phyloP scores from a whole-genome alignment of 768 basidiomycete genomes.

The Lactarius deliciosus region DNA sequence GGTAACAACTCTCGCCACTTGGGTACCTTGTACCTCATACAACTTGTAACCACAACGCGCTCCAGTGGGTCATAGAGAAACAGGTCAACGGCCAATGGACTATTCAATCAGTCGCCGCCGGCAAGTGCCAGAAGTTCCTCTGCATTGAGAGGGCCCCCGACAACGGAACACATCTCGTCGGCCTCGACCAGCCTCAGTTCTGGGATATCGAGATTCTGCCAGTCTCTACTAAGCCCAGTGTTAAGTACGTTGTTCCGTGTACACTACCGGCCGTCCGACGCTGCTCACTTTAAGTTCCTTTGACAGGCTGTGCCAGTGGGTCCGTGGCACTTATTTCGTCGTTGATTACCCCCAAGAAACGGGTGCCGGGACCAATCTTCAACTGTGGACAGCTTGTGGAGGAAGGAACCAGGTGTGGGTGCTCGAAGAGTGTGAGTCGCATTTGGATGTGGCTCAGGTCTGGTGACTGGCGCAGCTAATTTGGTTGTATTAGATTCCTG shows the following conservation, averaged over 20 bases:
- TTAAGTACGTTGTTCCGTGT: background rate
- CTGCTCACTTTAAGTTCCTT: background rate
- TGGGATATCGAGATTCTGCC: background rate
- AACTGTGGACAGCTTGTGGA: background rate
- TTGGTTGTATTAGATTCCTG: background rate
- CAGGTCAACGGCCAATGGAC: background rate
- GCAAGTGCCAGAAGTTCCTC: background rate
- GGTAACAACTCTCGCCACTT: background rate
- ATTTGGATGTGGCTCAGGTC: background rate
- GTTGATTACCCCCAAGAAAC: background rate
- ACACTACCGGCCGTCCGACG: background rate
- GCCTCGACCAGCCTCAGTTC: background rate
- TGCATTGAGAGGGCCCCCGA: background rate
- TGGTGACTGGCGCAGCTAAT: background rate
- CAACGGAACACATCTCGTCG: background rate
- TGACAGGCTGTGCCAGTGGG: background rate
- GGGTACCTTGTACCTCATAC: background rate
- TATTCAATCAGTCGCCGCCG: background rate
- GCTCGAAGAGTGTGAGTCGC: constrained; percentile 5
- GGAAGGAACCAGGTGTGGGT: constrained; percentile 1
- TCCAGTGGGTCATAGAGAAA: background rate
- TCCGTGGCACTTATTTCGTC: background rate
- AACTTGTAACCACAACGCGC: background rate
- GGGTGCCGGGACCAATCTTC: background rate
- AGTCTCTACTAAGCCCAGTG: background rate